Evolutionary conservation across 116 monocot genomes (phyloP).

Genomic region (Zostera marina): DNA sequence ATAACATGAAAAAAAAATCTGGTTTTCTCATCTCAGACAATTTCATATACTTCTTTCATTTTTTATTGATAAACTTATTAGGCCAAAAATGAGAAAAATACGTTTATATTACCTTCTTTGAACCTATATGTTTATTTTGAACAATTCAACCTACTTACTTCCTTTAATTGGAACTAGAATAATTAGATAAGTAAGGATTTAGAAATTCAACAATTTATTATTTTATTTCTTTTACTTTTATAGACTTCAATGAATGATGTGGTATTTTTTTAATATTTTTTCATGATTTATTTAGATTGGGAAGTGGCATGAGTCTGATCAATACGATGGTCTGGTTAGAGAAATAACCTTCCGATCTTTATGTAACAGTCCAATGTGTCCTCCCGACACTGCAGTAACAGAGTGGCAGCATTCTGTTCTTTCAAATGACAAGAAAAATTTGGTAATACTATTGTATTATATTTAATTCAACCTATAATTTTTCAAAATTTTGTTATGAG

Average conservation of each 20-base stretch:
- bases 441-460: slow-evolving; percentile 25
- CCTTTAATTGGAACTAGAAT: background rate
- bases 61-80: too few relatives aligned
- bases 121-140: background rate
- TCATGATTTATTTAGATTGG: slow-evolving; percentile 31
- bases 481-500: background rate
- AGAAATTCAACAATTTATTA: background rate
- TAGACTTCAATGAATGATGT: background rate
- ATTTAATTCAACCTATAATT: background rate
- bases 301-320: slow-evolving; percentile 72
- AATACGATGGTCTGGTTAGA: slow-evolving; percentile 70
- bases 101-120: background rate
- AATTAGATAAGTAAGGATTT: background rate
- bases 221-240: background rate
- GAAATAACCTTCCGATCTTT: slow-evolving; percentile 76
- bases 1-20: too few relatives aligned
- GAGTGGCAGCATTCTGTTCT: slow-evolving; percentile 77
- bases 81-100: background rate
- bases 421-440: slow-evolving; percentile 47
- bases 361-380: slow-evolving; percentile 93
- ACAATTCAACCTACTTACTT: too few relatives aligned
- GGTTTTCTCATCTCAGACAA: background rate
- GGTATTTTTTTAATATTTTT: background rate
- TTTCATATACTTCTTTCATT: background rate
- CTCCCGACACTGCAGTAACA: slow-evolving; percentile 89